Evolutionary conservation across 1,284 basidiomycete genomes (phyloP), one percentile per base, ranked within the genome.

Genomic region (Fomitopsis betulina): DNA sequence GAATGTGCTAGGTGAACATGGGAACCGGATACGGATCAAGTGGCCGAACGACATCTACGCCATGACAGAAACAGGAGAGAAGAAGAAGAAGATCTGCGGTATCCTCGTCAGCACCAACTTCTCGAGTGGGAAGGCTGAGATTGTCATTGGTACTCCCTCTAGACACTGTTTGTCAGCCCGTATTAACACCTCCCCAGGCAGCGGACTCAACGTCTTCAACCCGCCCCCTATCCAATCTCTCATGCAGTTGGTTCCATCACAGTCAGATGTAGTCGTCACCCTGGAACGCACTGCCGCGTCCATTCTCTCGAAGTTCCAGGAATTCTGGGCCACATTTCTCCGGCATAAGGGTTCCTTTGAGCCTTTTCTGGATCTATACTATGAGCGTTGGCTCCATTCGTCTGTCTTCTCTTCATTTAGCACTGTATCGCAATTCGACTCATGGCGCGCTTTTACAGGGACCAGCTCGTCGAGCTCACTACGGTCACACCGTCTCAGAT

Each of bases 21-120:
- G 86, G 0, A 75, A 78, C 13, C 78, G 78, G 5, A 82, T 96
- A 5, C 82, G 86, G 51, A 79, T 99, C 56, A 99, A 99, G 73
- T 99, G 97, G 97, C 96, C 96, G 12, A 99, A 99, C 68, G 96
- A 99, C 69, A 77, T 99, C 7, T 99, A 98, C 68, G 89, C 86
- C 2, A 80, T 84, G 38, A 72, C 84, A 12, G 77, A 76, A 1
- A 76, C 76, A 8, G 77, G 75, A 6, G 76, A 75, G 19, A 80
- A 77, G 65, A 87, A 77, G 65, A 87, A 77, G 69, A 98, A 98
- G 73, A 75, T 97, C 35, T 94, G 93, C 0, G 96, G 97, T 0
- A 91, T 98, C 25, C 77, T 99, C 21, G 93, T 99, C 50, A 96
- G 92, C 66, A 94, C 93, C 15, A 92, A 84, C 66, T 96, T 93